These are phyloP conservation scores for Saitozyma sp. DNA, from an alignment of 768 basidiomycete genomes.

Conservation along the genomic window DNA sequence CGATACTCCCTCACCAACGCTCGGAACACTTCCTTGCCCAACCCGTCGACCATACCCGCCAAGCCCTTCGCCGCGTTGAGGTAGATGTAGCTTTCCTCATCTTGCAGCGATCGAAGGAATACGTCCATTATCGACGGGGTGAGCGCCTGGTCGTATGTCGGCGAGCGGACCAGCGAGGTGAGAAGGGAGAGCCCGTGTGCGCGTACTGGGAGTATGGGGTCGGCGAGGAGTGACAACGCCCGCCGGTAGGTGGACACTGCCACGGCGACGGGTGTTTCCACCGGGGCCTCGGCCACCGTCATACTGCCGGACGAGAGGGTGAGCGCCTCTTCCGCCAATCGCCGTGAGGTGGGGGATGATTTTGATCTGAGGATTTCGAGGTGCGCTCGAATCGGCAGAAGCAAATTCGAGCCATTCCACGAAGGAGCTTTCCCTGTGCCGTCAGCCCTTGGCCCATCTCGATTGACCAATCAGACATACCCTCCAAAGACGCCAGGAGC, in stretches of 20 bases:
- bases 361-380: too few species aligned
- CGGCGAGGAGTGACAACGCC: conserved; percentile 51
- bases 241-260: too few species aligned
- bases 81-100: conserved; percentile 94
- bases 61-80: conserved; percentile 89
- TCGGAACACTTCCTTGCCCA: conserved; percentile 71
- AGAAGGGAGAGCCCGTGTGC: conserved; percentile 86
- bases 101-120: conserved; percentile 78
- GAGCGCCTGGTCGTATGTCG: conserved; percentile 61
- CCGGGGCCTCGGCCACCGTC: too few species aligned
- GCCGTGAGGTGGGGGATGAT: too few species aligned
- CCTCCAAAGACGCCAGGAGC: conserved; percentile 61
- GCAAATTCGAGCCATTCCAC: too few species aligned
- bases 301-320: too few species aligned
- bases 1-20: conserved; percentile 68
- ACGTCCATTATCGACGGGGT: conserved; percentile 81
- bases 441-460: too few species aligned
- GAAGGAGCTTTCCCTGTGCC: too few species aligned
- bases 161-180: conserved; percentile 64
- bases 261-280: too few species aligned
- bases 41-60: conserved; percentile 75
- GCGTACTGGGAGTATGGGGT: conserved; percentile 87
- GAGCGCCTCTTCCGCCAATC: too few species aligned
- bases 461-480: too few species aligned
- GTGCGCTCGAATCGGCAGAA: too few species aligned